A percentile compares a stretch with the other conserved stretches of the same genome.
Evolutionary conservation across 257 asterid genomes (phyloP).

Genomic region (Lavandula angustifolia): DNA sequence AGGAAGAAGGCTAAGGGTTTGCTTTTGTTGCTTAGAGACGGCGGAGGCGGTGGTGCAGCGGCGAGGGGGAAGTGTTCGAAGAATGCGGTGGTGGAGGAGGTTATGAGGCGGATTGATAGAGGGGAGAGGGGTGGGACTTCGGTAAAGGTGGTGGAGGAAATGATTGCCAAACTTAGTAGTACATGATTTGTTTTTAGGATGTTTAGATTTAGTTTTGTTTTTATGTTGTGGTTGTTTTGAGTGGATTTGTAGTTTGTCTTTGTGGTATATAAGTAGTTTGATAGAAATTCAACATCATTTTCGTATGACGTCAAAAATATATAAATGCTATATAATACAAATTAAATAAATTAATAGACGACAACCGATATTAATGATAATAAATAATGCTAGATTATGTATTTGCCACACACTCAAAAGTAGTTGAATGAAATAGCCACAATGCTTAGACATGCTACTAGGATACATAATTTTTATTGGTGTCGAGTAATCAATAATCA

Average conservation of each 20-base stretch:
- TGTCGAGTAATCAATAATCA: constrained; percentile 26
- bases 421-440: too few relatives aligned
- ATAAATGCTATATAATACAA: too few relatives aligned
- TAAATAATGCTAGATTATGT: too few relatives aligned
- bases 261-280: too few relatives aligned
- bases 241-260: constrained; percentile 5
- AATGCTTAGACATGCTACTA: too few relatives aligned
- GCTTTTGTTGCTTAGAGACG: constrained; percentile 68
- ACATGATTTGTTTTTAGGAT: constrained; percentile 40
- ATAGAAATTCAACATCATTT: too few relatives aligned
- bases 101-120: constrained; percentile 74
- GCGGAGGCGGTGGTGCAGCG: constrained; percentile 39
- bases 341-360: too few relatives aligned
- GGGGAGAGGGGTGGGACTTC: constrained; percentile 59
- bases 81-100: constrained; percentile 55
- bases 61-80: constrained; percentile 31
- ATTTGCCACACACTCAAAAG: too few relatives aligned
- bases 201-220: constrained; percentile 1
- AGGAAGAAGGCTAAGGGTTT: constrained; percentile 67
- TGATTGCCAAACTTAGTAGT: constrained; percentile 82
- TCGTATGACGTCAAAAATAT: too few relatives aligned
- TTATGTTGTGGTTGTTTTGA: neutral
- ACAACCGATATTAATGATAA: too few relatives aligned
- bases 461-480: too few relatives aligned
- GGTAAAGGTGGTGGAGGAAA: constrained; percentile 61